These are phyloP conservation scores for Ophiocordyceps camponoti-floridani DNA, from an alignment of 2,329 filamentous ascomycete species.

Conservation along the genomic window DNA sequence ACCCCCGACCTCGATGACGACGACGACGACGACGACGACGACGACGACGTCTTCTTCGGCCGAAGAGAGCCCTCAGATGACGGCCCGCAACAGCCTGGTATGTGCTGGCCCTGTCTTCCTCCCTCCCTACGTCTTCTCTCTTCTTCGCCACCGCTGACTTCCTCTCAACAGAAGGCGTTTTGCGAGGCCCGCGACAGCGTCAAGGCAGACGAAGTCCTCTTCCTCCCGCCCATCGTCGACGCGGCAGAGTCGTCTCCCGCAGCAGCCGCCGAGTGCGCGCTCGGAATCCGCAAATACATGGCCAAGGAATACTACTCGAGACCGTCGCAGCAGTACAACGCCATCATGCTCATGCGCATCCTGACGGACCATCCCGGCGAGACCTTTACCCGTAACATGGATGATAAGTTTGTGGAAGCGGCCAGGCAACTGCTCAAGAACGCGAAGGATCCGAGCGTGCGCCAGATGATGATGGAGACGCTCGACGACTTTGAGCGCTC, in stretches of 20 bases:
- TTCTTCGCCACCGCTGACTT: slow-evolving; percentile 6
- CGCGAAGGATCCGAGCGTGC: slow-evolving; percentile 56
- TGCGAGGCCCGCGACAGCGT: slow-evolving; percentile 55
- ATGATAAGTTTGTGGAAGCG: slow-evolving; percentile 64
- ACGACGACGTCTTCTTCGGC: too few species aligned
- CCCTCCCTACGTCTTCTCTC: neutral
- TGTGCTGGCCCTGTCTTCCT: slow-evolving; percentile 9
- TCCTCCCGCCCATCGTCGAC: slow-evolving; percentile 86
- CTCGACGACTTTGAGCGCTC: slow-evolving; percentile 59
- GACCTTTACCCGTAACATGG: slow-evolving; percentile 80
- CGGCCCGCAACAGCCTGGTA: slow-evolving; percentile 49
- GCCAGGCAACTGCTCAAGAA: slow-evolving; percentile 58
- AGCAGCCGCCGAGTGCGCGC: slow-evolving; percentile 67
- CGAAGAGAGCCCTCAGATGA: slow-evolving; percentile 47
- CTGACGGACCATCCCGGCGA: slow-evolving; percentile 78
- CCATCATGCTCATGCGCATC: slow-evolving; percentile 88
- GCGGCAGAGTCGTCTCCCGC: slow-evolving; percentile 79
- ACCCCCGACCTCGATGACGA: too few species aligned
- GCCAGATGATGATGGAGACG: slow-evolving; percentile 76
- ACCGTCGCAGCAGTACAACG: slow-evolving; percentile 77
- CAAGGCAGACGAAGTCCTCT: slow-evolving; percentile 76
- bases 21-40: slow-evolving; percentile 5
- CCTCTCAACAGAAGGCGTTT: slow-evolving; percentile 47
- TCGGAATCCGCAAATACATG: slow-evolving; percentile 67
- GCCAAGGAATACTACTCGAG: slow-evolving; percentile 47